These are phyloP conservation scores for Daldinia caldariorum DNA, from an alignment of 495 filamentous ascomycete species.

Conservation along the genomic window DNA sequence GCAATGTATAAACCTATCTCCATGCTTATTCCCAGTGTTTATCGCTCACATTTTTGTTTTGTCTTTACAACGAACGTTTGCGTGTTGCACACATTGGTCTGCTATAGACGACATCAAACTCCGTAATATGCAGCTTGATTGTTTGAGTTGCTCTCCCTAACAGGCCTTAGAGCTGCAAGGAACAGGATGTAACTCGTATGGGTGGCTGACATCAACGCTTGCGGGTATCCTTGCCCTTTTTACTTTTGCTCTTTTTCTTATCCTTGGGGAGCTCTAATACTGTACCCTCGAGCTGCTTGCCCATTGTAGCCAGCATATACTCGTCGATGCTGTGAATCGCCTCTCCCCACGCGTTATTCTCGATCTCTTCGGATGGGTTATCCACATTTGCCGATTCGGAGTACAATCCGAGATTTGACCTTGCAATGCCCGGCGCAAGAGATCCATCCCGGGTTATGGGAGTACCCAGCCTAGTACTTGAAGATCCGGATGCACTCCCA, in stretches of 20 bases:
- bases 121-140: conserved; percentile 14
- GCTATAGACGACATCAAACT: conserved; percentile 8
- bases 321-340: conserved; percentile 76
- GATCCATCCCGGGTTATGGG: conserved; percentile 60
- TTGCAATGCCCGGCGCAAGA: conserved; percentile 43
- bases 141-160: not conserved
- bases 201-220: conserved; percentile 44
- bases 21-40: not conserved
- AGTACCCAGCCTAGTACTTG: conserved; percentile 56
- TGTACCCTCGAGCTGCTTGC: conserved; percentile 79
- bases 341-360: conserved; percentile 65
- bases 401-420: conserved; percentile 55
- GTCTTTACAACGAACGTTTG: conserved; percentile 4
- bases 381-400: conserved; percentile 51
- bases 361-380: conserved; percentile 56
- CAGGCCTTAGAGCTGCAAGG: too few relatives aligned
- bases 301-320: conserved; percentile 83
- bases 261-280: conserved; percentile 81
- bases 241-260: conserved; percentile 78
- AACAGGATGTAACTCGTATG: too few relatives aligned
- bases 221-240: conserved; percentile 75
- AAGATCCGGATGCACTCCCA: conserved; percentile 56
- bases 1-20: conserved; percentile 31
- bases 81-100: conserved; percentile 4
- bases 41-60: conserved; percentile 2